Evolutionary conservation across 1,139 yeast species (phyloP).

Genomic region (Kurtzmaniella quercitrusa): DNA sequence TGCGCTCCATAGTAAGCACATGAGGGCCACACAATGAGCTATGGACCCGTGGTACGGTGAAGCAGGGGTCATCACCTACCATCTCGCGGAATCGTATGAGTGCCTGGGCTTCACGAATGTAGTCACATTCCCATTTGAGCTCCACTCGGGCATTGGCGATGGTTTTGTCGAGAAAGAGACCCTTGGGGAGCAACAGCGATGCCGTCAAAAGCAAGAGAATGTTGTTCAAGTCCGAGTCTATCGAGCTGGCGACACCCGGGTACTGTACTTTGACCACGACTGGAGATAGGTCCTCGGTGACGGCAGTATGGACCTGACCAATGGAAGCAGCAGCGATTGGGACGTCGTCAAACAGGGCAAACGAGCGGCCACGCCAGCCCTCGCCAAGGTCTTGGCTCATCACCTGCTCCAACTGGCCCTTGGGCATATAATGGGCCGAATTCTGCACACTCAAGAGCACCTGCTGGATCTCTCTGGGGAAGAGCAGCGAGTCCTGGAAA

Average conservation of each 20-base stretch:
- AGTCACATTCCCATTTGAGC: conserved; percentile 97
- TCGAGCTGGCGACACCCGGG: conserved; percentile 94
- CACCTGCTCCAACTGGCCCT: conserved; percentile 77
- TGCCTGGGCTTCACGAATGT: conserved; percentile 82
- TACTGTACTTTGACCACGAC: conserved; percentile 97
- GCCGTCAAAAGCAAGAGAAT: conserved; percentile 79
- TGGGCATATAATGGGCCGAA: conserved; percentile 96
- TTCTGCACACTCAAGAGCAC: conserved; percentile 84
- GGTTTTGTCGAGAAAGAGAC: conserved; percentile 86
- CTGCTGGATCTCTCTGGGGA: conserved; percentile 82
- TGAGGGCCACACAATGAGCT: conserved; percentile 76
- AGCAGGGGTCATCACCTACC: conserved; percentile 61
- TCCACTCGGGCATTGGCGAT: conserved; percentile 91
- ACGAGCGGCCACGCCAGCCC: conserved; percentile 68
- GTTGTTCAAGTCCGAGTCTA: conserved; percentile 90
- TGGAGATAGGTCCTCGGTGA: conserved; percentile 54
- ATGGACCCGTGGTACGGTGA: conserved; percentile 77
- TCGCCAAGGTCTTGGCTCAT: conserved; percentile 70
- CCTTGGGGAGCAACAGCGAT: conserved; percentile 82
- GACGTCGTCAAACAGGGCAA: conserved; percentile 72
- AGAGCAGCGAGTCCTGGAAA: conserved; percentile 80
- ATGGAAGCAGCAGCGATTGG: conserved; percentile 98
- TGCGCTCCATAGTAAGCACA: conserved; percentile 84
- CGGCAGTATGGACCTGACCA: conserved; percentile 92
- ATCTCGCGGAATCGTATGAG: conserved; percentile 64